Percentiles rank a stretch among this genome's conserved stretches.
phyloP scores from a whole-genome alignment of 2,329 filamentous ascomycete genomes.

The Incumbomyces lentus region DNA sequence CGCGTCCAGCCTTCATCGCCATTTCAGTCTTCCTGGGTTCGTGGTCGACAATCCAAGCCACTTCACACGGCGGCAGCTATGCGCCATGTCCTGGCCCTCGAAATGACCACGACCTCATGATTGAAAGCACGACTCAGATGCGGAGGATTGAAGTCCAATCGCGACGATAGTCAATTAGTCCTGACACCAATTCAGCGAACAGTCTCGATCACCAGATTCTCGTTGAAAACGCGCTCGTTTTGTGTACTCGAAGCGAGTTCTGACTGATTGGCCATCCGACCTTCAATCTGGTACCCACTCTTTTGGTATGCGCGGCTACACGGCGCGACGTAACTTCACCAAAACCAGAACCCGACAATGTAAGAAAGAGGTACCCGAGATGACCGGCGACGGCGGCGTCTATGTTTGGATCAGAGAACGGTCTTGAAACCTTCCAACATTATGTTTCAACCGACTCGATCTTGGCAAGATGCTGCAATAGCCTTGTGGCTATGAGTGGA shows the following conservation, averaged over 20 bases:
- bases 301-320: slow-evolving; percentile 16
- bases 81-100: background rate
- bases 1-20: slow-evolving; percentile 5
- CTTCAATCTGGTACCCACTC: slow-evolving; percentile 17
- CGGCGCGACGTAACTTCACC: slow-evolving; percentile 1
- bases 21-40: background rate
- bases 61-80: background rate
- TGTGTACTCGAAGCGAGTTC: slow-evolving; percentile 9
- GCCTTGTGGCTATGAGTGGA: slow-evolving; percentile 7
- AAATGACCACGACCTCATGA: background rate
- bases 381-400: slow-evolving; percentile 3
- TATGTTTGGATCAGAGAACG: slow-evolving; percentile 1
- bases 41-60: background rate
- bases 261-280: slow-evolving; percentile 19
- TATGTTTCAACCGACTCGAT: slow-evolving; percentile 6
- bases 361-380: slow-evolving; percentile 2
- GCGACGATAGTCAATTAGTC: background rate
- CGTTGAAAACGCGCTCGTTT: slow-evolving; percentile 18
- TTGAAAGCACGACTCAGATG: slow-evolving; percentile 12
- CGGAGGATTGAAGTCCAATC: slow-evolving; percentile 1
- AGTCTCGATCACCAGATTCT: background rate
- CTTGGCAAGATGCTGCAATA: slow-evolving; percentile 1
- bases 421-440: slow-evolving; percentile 6
- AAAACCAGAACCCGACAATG: background rate
- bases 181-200: slow-evolving; percentile 12